Conservation (phyloP, 208 protist genomes). For the Trypanosoma vivax region DNA sequence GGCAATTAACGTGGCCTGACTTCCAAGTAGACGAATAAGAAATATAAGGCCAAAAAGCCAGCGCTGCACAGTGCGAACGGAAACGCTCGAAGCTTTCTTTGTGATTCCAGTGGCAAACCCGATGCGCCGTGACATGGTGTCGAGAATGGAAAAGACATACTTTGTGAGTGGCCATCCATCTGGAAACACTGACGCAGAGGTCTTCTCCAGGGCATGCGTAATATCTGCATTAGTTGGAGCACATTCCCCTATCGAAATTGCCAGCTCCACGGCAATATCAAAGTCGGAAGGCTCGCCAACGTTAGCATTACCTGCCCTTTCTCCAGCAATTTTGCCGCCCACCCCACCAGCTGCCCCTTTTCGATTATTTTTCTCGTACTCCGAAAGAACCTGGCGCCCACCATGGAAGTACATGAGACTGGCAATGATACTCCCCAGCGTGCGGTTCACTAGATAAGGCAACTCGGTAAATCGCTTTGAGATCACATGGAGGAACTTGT, state of each 20-base stretch:
- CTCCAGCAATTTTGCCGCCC: neutral
- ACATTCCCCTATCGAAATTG: constrained; percentile 35
- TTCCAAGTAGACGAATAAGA: constrained; percentile 60
- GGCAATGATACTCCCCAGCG: constrained; percentile 37
- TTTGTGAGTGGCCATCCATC: constrained; percentile 10
- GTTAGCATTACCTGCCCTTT: neutral
- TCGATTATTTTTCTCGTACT: constrained; percentile 14
- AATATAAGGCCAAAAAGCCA: constrained; percentile 67
- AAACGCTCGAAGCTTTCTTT: constrained; percentile 8
- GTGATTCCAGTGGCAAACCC: constrained; percentile 7
- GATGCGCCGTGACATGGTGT: constrained; percentile 12
- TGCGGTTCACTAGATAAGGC: constrained; percentile 12
- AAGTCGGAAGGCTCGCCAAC: constrained; percentile 23
- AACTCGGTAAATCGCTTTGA: constrained; percentile 15
- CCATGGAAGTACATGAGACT: constrained; percentile 65
- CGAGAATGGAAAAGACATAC: constrained; percentile 24
- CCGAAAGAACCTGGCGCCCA: constrained; percentile 29
- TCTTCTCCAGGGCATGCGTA: constrained; percentile 4
- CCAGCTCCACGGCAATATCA: constrained; percentile 30
- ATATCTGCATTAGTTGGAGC: constrained; percentile 5
- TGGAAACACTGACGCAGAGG: neutral
- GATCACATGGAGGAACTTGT: constrained; percentile 13
- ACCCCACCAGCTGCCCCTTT: neutral
- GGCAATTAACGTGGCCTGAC: constrained; percentile 61
- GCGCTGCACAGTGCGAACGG: constrained; percentile 29